These are phyloP conservation scores for Apiospora aurea DNA, from an alignment of 2,329 filamentous ascomycete genomes.

Conservation along the genomic window DNA sequence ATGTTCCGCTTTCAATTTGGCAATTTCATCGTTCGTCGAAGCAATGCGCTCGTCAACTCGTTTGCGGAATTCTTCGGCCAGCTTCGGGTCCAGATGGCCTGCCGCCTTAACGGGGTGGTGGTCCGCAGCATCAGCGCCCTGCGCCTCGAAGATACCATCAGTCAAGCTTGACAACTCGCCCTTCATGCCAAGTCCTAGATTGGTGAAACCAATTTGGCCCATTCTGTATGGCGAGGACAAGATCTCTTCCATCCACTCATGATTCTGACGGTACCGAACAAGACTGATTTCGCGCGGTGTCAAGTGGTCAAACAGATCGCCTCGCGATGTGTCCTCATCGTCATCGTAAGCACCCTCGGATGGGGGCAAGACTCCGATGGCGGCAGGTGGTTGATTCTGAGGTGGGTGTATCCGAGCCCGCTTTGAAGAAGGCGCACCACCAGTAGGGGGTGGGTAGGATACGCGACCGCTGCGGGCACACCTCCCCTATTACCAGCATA, in stretches of 20 bases:
- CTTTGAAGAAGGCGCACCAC: slow-evolving; percentile 62
- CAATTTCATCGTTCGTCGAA: slow-evolving; percentile 80
- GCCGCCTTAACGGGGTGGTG: slow-evolving; percentile 64
- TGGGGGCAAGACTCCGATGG: slow-evolving; percentile 44
- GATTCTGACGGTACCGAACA: slow-evolving; percentile 89
- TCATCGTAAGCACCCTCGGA: slow-evolving; percentile 71
- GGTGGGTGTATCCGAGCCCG: slow-evolving; percentile 55
- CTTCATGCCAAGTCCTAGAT: slow-evolving; percentile 84
- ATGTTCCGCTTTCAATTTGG: slow-evolving; percentile 82
- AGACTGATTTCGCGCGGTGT: slow-evolving; percentile 90
- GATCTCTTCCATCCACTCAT: slow-evolving; percentile 99
- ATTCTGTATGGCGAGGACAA: slow-evolving; percentile 89
- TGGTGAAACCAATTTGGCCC: slow-evolving; percentile 83
- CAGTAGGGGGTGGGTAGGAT: slow-evolving; percentile 58
- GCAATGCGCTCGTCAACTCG: slow-evolving; percentile 76
- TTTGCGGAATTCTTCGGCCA: slow-evolving; percentile 84
- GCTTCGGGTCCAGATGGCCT: slow-evolving; percentile 73
- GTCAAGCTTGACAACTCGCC: slow-evolving; percentile 85
- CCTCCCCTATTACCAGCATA: slow-evolving; percentile 55
- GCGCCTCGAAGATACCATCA: slow-evolving; percentile 80
- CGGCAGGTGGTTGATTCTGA: slow-evolving; percentile 47
- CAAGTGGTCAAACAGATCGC: slow-evolving; percentile 88
- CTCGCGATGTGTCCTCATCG: slow-evolving; percentile 85
- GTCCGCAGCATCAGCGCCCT: slow-evolving; percentile 55
- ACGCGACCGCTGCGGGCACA: slow-evolving; percentile 68